Evolutionary conservation across 306 rosid species (phyloP), one percentile per base, ranked within the genome.

Genomic region (Adenanthera pavonina): DNA sequence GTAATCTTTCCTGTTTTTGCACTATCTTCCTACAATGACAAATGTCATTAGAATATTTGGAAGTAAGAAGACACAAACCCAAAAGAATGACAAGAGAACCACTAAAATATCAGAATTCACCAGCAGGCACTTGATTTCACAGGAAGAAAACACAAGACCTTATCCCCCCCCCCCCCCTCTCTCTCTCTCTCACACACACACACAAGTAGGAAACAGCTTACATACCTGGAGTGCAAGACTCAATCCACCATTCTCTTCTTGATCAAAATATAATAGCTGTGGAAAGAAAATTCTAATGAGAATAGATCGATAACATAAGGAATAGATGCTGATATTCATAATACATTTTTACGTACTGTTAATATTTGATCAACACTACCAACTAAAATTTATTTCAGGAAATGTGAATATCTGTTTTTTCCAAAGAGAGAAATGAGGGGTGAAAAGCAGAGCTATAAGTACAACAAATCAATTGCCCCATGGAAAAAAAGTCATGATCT

Each of bases 151-250:
- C 30, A 25, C 30, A 25, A 25, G 30, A 25, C 0, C 30, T 25
- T 25, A 25, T 25, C 30, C 30, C 30, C 30, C 30, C 30, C 1
- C 0, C 30, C 30, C 30, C 30, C 12, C 67, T 61, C 17, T 9
- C 17, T 5, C 76, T 14, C 35, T 2, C 77, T 15, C 78, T 0
- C 82, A 20, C 12, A 0, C 60, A 38, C 68, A 78, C 53, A 80
- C 57, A 54, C 10, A 66, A 20, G 80, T 38, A n/a, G 59, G 44
- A 79, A 43, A 85, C 69, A 40, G 84, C 35, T 67, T 48, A 80
- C 76, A 60, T 89, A 96, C 99, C 97, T 96, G 99, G 76, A 96
- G 88, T 59, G 95, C 95, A 81, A 96, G 97, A 82, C 98, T 92
- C 82, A 96, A 81, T 81, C 99, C 99, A 66, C 94, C 87, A 59